phyloP scores from a whole-genome alignment of 306 rosid species.

The Gillenia trifoliata region DNA sequence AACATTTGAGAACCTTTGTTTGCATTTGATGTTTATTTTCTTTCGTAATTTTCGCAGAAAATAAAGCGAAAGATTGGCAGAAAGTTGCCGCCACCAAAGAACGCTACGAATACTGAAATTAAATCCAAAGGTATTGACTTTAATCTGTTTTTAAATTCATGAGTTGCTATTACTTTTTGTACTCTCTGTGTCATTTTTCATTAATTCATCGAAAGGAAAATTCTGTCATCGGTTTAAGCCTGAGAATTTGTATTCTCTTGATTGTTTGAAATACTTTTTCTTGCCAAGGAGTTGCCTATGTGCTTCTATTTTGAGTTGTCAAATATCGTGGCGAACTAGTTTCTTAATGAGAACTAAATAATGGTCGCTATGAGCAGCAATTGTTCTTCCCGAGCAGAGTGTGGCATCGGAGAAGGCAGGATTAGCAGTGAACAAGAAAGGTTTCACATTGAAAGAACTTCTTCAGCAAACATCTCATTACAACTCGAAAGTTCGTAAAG shows the following conservation, averaged over 20 bases:
- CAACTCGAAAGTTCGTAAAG: constrained; percentile 83
- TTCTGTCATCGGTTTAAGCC: not conserved
- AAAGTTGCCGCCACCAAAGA: constrained; percentile 82
- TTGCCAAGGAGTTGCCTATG: not conserved
- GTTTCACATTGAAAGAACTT: constrained; percentile 88
- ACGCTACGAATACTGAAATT: constrained; percentile 73
- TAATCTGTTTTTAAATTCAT: not conserved
- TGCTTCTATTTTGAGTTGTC: not conserved
- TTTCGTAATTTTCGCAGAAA: constrained; percentile 45
- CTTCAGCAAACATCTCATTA: constrained; percentile 87
- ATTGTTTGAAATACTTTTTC: not conserved
- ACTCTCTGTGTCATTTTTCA: not conserved
- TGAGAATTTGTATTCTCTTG: not conserved
- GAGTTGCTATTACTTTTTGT: not conserved
- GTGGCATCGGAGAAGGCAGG: constrained; percentile 79
- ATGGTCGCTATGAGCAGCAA: constrained; percentile 48
- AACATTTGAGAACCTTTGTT: not conserved
- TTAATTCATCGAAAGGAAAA: not conserved
- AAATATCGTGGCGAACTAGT: constrained; percentile 1
- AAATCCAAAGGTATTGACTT: constrained; percentile 63
- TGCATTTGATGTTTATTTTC: not conserved
- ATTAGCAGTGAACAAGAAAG: constrained; percentile 82
- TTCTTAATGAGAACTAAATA: constrained; percentile 8
- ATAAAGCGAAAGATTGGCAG: constrained; percentile 77
- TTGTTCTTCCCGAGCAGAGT: constrained; percentile 85